Evolutionary conservation across 108 stramenopile genomes (phyloP), one percentile per base, ranked within the genome.

Genomic region (Conticribra weissflogii): DNA sequence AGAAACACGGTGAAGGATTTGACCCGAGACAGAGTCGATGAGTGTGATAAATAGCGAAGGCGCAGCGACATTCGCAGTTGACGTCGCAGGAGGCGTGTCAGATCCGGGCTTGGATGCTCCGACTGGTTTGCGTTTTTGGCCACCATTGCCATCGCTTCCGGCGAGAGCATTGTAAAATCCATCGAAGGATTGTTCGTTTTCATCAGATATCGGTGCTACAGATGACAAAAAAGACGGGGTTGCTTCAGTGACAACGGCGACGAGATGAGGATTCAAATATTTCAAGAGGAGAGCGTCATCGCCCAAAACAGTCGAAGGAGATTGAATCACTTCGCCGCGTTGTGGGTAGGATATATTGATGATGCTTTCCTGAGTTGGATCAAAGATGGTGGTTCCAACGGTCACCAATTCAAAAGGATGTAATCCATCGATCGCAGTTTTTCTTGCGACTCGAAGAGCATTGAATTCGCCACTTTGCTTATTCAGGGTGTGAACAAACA

Each of bases 191-290:
- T 72, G 69, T 19, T 79, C 80, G 3, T n/a, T 55, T 30, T 18
- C 45, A 28, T 59, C 78, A 16, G 62, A 48, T 29, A 15, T 59
- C 5, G 73, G 33, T 1, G 34, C 49, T 23, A 66, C 25, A n/a
- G 57, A 55, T n/a, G 69, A 25, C 46, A 72, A 63, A 63, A 73
- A 78, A 2, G 73, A 47, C 54, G 66, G 59, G 17, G 79, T 79
- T 17, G 72, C 75, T 70, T 81, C 74, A 0, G 96, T 93, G 3
- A 96, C 79, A 36, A 96, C 81, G 19, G 89, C 94, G 24, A 77
- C 82, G 45, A 98, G 71, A 69, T 97, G 90, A 30, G 98, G 98
- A 72, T 98, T 98, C 44, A 97, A 71, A 73, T 98, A 98, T 68
- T 96, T 97, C 64, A 97, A 78, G 33, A 98, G 74, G 21, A 98